A percentile compares a stretch with the other conserved stretches of the same genome.
Conservation (phyloP, 768 basidiomycete genomes). For the Kwoniella sp. region DNA sequence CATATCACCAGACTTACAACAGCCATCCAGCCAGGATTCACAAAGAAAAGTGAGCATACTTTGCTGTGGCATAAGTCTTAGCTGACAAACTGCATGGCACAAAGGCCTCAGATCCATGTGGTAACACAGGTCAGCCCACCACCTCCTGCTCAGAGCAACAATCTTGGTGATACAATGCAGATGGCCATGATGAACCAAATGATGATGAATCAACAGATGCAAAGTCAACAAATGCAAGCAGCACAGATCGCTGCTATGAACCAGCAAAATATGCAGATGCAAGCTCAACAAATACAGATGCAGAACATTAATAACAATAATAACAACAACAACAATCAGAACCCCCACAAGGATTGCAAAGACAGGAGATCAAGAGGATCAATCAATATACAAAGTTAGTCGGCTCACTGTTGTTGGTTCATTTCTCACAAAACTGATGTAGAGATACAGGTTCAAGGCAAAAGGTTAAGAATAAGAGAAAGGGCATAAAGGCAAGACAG, state of each 20-base stretch:
- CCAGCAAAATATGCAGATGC: constrained; percentile 30
- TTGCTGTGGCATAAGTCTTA: not conserved
- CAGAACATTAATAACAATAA: not conserved
- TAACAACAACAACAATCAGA: not conserved
- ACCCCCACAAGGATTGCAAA: not conserved
- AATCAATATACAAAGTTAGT: constrained; percentile 28
- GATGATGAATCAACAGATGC: constrained; percentile 45
- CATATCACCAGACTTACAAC: constrained; percentile 1
- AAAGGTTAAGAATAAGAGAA: constrained; percentile 1
- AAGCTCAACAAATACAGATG: constrained; percentile 31
- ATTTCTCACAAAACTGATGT: too few species aligned
- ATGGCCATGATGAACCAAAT: constrained; percentile 48
- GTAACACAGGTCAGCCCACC: constrained; percentile 6
- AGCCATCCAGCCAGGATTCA: not conserved
- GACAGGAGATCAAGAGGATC: constrained; percentile 15
- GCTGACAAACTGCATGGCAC: constrained; percentile 12
- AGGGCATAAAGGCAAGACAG: not conserved
- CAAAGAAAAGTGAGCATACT: constrained; percentile 9
- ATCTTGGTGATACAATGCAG: constrained; percentile 32
- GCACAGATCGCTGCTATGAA: constrained; percentile 42
- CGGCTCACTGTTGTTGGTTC: too few species aligned
- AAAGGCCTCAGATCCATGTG: constrained; percentile 21
- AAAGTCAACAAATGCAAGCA: constrained; percentile 45
- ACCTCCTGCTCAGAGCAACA: not conserved
- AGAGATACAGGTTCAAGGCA: not conserved